Conservation (phyloP, 345 rosid species). For the Pelargonium nanum region DNA sequence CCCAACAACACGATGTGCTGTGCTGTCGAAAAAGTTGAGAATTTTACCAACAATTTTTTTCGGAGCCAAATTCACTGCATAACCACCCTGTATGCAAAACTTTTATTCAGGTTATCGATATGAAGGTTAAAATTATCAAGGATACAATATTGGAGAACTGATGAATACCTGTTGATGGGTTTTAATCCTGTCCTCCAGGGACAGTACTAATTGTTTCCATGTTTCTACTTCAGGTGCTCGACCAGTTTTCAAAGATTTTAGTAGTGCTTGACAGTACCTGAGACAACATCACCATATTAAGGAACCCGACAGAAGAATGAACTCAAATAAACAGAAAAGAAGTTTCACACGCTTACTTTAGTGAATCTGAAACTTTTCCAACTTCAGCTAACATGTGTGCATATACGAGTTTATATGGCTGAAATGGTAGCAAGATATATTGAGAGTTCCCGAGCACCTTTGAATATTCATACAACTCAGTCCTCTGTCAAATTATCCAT, state of each 20-base stretch:
- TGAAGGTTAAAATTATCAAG: not conserved
- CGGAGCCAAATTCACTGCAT: slow-evolving; percentile 58
- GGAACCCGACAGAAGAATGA: too few relatives aligned
- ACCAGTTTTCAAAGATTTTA: slow-evolving; percentile 56
- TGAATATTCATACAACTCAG: slow-evolving; percentile 91
- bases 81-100: slow-evolving; percentile 53
- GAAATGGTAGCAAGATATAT: slow-evolving; percentile 74
- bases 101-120: not conserved
- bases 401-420: slow-evolving; percentile 87
- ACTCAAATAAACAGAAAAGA: too few relatives aligned
- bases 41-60: slow-evolving; percentile 61
- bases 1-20: slow-evolving; percentile 79
- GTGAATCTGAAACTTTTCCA: slow-evolving; percentile 83
- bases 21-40: slow-evolving; percentile 69
- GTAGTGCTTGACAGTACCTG: slow-evolving; percentile 72
- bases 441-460: slow-evolving; percentile 96
- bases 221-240: slow-evolving; percentile 61
- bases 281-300: slow-evolving; percentile 8
- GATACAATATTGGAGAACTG: not conserved
- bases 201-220: slow-evolving; percentile 45
- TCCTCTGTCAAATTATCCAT: slow-evolving; percentile 58
- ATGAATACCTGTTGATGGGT: slow-evolving; percentile 58
- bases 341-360: too few relatives aligned
- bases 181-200: slow-evolving; percentile 68
- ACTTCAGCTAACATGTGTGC: slow-evolving; percentile 98